Base-by-base conservation (phyloP, 257 asterid species). In the Parsonsia alboflavescens region DNA sequence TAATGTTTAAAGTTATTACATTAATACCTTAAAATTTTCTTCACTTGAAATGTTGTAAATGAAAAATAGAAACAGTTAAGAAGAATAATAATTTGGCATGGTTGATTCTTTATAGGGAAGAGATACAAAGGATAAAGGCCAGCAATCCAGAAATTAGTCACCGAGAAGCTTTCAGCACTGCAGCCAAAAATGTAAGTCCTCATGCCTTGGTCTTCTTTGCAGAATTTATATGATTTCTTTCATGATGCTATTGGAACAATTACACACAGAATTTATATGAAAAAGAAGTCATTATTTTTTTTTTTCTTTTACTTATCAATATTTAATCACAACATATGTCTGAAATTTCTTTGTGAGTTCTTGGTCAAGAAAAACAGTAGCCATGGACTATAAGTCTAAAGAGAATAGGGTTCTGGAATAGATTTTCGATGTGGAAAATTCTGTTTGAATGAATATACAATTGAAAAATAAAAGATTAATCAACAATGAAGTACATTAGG, bases 71-170 rank as follows among this genome's bases (percentile, higher is more conserved):
- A 41, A 54, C 3, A 33, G 3, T 10, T 12, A 65, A 49, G 1
- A 4, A 5, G 16, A 39, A 17, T 21, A 67, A 67, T 42, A 24
- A 41, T 1, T 39, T 52, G 36, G 28, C 36, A 44, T 72, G 61
- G 39, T 66, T 57, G 19, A 57, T 54, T 54, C 6, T 46, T 41
- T 65, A 4, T 81, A 93, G 97, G 87, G 98, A 93, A 81, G 98
- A 93, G 85, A 93, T 93, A 81, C 98, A 91, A 84, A 93, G 98
- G 93, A 91, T 93, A 84, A 93, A 93, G 67, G 96, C 96, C 6
- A 79, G 89, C 84, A 91, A 91, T 80, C 98, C 98, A 21, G 95
- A 91, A 81, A 93, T 93, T 45, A 93, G 91, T 84, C 98, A 93
- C 82, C 84, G 98, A 42, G 96, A 93, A 85, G 98, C 98, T 62